Evolutionary conservation across 805 yeast genomes (phyloP).

Genomic region (Kazachstania kunashirensis): DNA sequence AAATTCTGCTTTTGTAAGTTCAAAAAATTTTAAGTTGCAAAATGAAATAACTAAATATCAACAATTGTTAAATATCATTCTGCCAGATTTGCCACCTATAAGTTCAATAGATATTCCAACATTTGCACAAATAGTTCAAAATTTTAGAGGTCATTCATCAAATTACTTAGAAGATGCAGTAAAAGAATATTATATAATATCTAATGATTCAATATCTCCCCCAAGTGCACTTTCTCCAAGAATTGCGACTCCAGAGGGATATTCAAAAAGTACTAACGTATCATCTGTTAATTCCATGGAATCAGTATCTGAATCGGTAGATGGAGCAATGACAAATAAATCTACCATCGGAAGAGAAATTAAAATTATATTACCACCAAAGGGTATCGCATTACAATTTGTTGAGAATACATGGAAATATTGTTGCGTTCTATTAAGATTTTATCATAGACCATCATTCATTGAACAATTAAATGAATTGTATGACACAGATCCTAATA

Average conservation of each 20-base stretch:
- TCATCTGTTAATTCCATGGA: conserved; percentile 4
- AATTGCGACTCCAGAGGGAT: conserved; percentile 11
- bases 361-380: conserved; percentile 64
- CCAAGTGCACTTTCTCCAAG: conserved; percentile 8
- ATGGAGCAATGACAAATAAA: background rate
- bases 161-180: conserved; percentile 16
- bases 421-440: conserved; percentile 75
- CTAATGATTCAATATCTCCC: conserved; percentile 5
- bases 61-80: conserved; percentile 15
- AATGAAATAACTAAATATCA: conserved; percentile 16
- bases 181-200: conserved; percentile 18
- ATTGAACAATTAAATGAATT: conserved; percentile 64
- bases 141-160: conserved; percentile 8
- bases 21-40: conserved; percentile 13
- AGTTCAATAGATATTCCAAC: conserved; percentile 20
- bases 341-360: conserved; percentile 37
- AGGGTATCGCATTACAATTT: conserved; percentile 61
- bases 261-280: conserved; percentile 3
- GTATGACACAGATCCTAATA: conserved; percentile 67
- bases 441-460: conserved; percentile 79
- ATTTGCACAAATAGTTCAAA: conserved; percentile 19
- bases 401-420: conserved; percentile 76
- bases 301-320: conserved; percentile 1
- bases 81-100: conserved; percentile 24
- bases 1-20: no score